These are phyloP conservation scores for Thermothielavioides terrestris DNA, from an alignment of 495 filamentous ascomycete species.

Conservation along the genomic window DNA sequence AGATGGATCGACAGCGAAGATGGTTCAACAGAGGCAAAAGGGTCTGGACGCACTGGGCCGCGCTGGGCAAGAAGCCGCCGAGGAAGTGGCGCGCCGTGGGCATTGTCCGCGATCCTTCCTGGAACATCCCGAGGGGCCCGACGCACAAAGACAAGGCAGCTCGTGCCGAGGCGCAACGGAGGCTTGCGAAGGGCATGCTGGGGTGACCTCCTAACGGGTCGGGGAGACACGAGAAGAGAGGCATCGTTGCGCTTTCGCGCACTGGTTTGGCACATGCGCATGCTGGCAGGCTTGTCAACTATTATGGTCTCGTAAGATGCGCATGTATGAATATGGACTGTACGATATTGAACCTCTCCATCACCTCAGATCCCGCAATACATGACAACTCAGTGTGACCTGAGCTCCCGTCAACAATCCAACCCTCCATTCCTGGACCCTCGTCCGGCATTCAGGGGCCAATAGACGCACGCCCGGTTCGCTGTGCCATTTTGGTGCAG, in stretches of 20 bases:
- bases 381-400: not conserved
- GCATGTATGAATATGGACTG: not conserved
- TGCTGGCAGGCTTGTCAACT: not conserved
- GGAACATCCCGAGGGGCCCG: conserved; percentile 21
- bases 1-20: conserved; percentile 48
- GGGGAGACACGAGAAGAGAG: not conserved
- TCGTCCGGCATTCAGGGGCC: not conserved
- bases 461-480: not conserved
- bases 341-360: not conserved
- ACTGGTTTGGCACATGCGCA: not conserved
- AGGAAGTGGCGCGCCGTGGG: conserved; percentile 60
- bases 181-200: conserved; percentile 10
- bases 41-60: conserved; percentile 68
- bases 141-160: conserved; percentile 12
- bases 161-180: conserved; percentile 8
- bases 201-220: not conserved
- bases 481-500: conserved; percentile 20
- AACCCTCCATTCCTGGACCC: too few relatives aligned
- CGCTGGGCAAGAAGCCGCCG: conserved; percentile 59
- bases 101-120: conserved; percentile 40
- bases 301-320: not conserved
- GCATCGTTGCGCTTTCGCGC: too few relatives aligned
- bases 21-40: conserved; percentile 74
- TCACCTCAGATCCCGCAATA: not conserved
- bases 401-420: not conserved